Base-by-base conservation (phyloP, 805 yeast genomes). In the Danielia oregonensis region DNA sequence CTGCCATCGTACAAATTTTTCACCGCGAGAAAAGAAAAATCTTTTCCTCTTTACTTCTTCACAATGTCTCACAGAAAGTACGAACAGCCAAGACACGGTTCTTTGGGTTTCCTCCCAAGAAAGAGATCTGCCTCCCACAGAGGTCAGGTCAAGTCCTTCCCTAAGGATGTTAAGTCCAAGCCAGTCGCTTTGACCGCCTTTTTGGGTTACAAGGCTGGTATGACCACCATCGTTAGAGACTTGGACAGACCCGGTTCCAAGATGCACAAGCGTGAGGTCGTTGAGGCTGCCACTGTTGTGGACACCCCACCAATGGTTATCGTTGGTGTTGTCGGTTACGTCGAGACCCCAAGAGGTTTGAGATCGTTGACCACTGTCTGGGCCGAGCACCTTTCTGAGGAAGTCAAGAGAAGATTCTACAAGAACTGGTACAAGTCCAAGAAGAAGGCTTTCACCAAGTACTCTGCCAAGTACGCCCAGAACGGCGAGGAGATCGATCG, bases 61-160 rank as follows among this genome's bases (percentile, higher is more conserved):
- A 39, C 49, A 48, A 93, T 93, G 99, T 93, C 98, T 72, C 99
- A 93, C 93, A 87, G 99, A 85, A 93, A 93, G 84, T 93, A 68
- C 93, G 97, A 93, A 86, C 95, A 93, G 63, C 99, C 99, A 81
- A 88, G 99, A 81, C 97, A 93, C 89, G 99, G 99, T 76, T 91
- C 95, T 73, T 79, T 93, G 72, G 98, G 97, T 68, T 93, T 88
- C 96, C 79, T 84, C 63, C 98, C 99, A 84, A 88, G 96, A 82
- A 93, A 93, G 96, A 88, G 98, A 82, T 88, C 97, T 68, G 82
- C 94, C 73, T 78, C 84, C 69, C 93, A 87, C 78, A 86, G 95
- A 81, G 98, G 96, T 76, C 89, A 86, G 79, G 93, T 89, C 68
- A 91, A 88, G 87, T 78, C 99, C 49, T 93, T 91, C 95, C 98